Percentiles rank a stretch among this genome's conserved stretches.
Evolutionary conservation across 2,329 filamentous ascomycete species (phyloP).

Genomic region (Colletotrichum sansevieriae): DNA sequence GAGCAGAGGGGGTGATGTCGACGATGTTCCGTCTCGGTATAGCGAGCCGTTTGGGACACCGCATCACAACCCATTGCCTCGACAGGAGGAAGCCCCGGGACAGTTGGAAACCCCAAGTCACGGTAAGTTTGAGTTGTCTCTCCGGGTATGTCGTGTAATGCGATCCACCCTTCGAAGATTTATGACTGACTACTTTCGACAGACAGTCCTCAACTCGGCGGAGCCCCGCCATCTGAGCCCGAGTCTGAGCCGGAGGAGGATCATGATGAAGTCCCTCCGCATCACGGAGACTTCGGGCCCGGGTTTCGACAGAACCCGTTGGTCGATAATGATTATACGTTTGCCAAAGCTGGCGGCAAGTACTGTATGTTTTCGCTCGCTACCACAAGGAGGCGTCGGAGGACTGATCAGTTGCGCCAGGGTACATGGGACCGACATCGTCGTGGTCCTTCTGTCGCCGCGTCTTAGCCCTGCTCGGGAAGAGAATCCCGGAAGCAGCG

Average conservation of each 20-base stretch:
- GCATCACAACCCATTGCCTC: slow-evolving; percentile 6
- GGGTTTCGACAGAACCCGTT: slow-evolving; percentile 47
- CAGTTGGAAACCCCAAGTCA: slow-evolving; percentile 32
- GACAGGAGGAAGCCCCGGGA: background rate
- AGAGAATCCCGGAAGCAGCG: slow-evolving; percentile 49
- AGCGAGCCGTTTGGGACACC: slow-evolving; percentile 25
- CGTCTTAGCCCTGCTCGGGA: slow-evolving; percentile 50
- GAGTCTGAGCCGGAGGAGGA: slow-evolving; percentile 23
- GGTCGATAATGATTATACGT: slow-evolving; percentile 50
- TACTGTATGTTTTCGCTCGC: slow-evolving; percentile 45
- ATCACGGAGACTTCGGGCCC: slow-evolving; percentile 31
- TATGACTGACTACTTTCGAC: background rate
- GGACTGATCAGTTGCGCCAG: slow-evolving; percentile 32
- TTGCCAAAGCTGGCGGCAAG: slow-evolving; percentile 48
- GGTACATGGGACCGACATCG: slow-evolving; percentile 53
- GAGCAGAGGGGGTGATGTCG: slow-evolving; percentile 10
- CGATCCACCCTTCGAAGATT: background rate
- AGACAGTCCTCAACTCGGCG: slow-evolving; percentile 24
- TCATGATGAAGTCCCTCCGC: slow-evolving; percentile 4
- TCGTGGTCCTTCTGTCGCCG: slow-evolving; percentile 54
- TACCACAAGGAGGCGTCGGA: background rate
- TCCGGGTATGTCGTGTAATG: background rate
- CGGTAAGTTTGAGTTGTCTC: background rate
- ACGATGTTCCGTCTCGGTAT: slow-evolving; percentile 13
- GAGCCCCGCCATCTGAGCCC: slow-evolving; percentile 23